Conservation (phyloP, 192 early-diverging fungal genomes). For the Rhizophagus prolifer region DNA sequence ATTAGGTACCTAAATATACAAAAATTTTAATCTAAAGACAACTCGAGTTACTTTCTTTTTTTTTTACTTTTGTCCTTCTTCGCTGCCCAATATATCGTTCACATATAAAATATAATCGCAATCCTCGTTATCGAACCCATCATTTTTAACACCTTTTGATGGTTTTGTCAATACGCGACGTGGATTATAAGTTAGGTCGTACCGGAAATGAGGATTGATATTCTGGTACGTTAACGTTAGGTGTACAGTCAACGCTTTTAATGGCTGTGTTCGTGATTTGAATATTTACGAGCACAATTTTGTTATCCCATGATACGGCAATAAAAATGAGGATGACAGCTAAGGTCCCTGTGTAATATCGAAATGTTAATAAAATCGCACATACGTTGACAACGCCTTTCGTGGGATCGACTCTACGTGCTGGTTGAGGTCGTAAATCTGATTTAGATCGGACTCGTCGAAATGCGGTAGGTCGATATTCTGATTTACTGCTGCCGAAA, state of each 20-base stretch:
- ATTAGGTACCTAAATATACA: slow-evolving; percentile 75
- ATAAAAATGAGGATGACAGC: background rate
- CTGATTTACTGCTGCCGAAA: background rate
- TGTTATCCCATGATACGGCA: background rate
- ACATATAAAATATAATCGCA: slow-evolving; percentile 96
- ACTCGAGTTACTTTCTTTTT: too few species aligned
- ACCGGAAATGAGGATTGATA: slow-evolving; percentile 82
- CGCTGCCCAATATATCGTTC: slow-evolving; percentile 92
- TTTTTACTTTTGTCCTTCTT: slow-evolving; percentile 79
- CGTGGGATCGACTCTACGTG: background rate
- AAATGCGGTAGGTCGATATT: slow-evolving; percentile 15
- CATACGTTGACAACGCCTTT: slow-evolving; percentile 22
- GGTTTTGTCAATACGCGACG: slow-evolving; percentile 94
- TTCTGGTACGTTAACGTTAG: slow-evolving; percentile 72
- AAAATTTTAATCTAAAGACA: background rate
- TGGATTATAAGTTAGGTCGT: slow-evolving; percentile 77
- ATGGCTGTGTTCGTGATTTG: slow-evolving; percentile 38
- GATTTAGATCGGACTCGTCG: slow-evolving; percentile 27
- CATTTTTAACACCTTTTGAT: slow-evolving; percentile 83
- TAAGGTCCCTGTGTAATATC: background rate
- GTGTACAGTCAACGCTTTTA: slow-evolving; percentile 55
- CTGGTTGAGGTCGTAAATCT: slow-evolving; percentile 11
- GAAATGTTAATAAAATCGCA: background rate
- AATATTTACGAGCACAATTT: slow-evolving; percentile 10
- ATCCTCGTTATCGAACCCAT: slow-evolving; percentile 94